Percentiles rank a stretch among this genome's conserved stretches.
phyloP scores from a whole-genome alignment of 2,329 filamentous ascomycete genomes.

The Pezizomycotina sp. region DNA sequence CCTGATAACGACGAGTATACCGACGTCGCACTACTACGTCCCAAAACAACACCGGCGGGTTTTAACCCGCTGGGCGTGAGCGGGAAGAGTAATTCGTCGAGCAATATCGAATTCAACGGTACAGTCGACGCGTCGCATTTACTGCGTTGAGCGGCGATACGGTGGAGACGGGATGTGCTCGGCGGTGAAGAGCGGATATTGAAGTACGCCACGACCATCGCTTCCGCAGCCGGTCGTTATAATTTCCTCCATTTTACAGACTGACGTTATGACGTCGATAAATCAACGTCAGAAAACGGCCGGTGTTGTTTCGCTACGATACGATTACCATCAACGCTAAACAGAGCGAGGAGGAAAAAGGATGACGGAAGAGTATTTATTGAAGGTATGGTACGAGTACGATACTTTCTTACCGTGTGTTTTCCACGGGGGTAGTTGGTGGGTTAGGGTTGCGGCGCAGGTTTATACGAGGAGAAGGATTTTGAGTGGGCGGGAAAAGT shows the following conservation, averaged over 20 bases:
- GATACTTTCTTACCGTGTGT: constrained; percentile 34
- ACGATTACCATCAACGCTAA: constrained; percentile 7
- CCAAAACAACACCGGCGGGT: constrained; percentile 28
- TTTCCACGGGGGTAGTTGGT: constrained; percentile 45
- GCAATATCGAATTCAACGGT: constrained; percentile 59
- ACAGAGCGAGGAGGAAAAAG: constrained; percentile 16
- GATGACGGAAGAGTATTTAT: constrained; percentile 34
- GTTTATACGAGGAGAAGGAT: constrained; percentile 65
- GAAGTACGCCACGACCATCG: constrained; percentile 46
- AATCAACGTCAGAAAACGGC: constrained; percentile 5
- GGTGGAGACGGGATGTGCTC: constrained; percentile 51
- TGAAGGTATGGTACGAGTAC: constrained; percentile 40
- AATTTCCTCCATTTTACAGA: constrained; percentile 48
- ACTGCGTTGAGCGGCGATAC: constrained; percentile 52
- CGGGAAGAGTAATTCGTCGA: constrained; percentile 30
- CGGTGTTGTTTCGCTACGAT: constrained; percentile 14
- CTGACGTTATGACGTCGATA: constrained; percentile 40
- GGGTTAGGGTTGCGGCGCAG: constrained; percentile 61
- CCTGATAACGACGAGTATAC: constrained; percentile 55
- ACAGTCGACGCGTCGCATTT: constrained; percentile 59
- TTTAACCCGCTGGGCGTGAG: constrained; percentile 31
- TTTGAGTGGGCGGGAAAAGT: constrained; percentile 52
- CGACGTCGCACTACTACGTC: constrained; percentile 64
- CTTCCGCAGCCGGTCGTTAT: constrained; percentile 44
- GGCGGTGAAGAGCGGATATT: constrained; percentile 59